Percentiles rank a stretch among this genome's conserved stretches.
Evolutionary conservation across 495 filamentous ascomycete species (phyloP).

Genomic region (Glarea lozoyensis): DNA sequence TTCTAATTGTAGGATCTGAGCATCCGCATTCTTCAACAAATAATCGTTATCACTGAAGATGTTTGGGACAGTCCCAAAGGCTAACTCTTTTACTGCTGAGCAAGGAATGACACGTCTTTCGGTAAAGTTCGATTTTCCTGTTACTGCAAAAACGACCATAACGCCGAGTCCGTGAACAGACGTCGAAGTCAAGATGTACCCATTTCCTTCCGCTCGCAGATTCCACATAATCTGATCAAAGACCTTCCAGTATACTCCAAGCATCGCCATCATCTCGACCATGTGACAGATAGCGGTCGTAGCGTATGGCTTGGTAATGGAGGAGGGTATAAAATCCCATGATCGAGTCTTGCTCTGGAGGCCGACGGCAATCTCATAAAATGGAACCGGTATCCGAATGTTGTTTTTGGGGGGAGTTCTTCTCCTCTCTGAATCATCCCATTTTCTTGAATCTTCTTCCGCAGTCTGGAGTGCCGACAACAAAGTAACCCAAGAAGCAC

Average conservation of each 20-base stretch:
- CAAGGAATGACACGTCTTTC: slow-evolving; percentile 36
- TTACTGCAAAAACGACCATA: slow-evolving; percentile 35
- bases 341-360: slow-evolving; percentile 36
- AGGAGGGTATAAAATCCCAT: slow-evolving; percentile 40
- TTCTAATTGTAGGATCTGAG: slow-evolving; percentile 26
- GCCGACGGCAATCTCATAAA: slow-evolving; percentile 33
- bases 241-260: slow-evolving; percentile 43
- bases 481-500: slow-evolving; percentile 36
- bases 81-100: slow-evolving; percentile 35
- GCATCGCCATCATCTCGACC: slow-evolving; percentile 34
- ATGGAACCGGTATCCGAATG: not conserved
- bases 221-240: slow-evolving; percentile 34
- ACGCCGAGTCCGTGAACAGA: slow-evolving; percentile 33
- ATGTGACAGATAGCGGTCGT: slow-evolving; percentile 36
- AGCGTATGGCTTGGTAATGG: slow-evolving; percentile 37
- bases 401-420: slow-evolving; percentile 10
- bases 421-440: slow-evolving; percentile 26
- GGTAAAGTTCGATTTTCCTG: slow-evolving; percentile 30
- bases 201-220: slow-evolving; percentile 42
- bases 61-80: slow-evolving; percentile 37
- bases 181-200: slow-evolving; percentile 35
- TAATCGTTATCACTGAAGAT: slow-evolving; percentile 27
- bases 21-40: slow-evolving; percentile 16
- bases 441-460: slow-evolving; percentile 31
- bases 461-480: slow-evolving; percentile 34